These are phyloP conservation scores for Gossypium rotundifolium DNA, from an alignment of 345 rosid species.

Conservation along the genomic window DNA sequence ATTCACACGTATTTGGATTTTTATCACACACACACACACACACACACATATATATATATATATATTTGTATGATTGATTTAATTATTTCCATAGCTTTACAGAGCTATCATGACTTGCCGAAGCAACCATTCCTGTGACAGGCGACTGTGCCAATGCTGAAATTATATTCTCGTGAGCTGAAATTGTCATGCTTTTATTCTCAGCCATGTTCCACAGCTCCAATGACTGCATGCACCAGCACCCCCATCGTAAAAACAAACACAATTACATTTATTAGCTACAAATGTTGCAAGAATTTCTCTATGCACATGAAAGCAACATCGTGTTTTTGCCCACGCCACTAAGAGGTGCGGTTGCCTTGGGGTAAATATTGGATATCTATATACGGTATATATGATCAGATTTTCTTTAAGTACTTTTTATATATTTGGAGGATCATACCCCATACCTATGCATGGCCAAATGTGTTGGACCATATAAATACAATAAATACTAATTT, in stretches of 20 bases:
- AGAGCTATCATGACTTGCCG: constrained; percentile 63
- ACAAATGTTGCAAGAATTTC: neutral
- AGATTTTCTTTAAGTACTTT: neutral
- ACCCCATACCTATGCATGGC: neutral
- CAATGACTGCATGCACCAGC: constrained; percentile 45
- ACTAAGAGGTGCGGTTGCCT: neutral
- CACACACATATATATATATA: neutral
- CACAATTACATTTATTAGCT: too few species aligned
- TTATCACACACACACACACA: neutral
- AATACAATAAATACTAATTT: neutral
- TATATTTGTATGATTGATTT: neutral
- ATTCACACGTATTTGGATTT: neutral
- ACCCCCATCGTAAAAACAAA: neutral
- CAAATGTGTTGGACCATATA: neutral
- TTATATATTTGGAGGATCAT: neutral
- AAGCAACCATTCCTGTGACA: constrained; percentile 49
- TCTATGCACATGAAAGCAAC: neutral
- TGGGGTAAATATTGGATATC: neutral
- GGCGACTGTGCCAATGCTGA: constrained; percentile 57
- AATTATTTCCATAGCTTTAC: constrained; percentile 61
- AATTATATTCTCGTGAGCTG: constrained; percentile 48
- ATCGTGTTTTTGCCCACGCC: neutral
- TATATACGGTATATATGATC: neutral
- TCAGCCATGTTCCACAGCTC: constrained; percentile 68
- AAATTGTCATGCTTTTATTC: constrained; percentile 50